A percentile compares a stretch with the other conserved stretches of the same genome.
These are phyloP conservation scores for Epithemia pelagica DNA, from an alignment of 108 stramenopile genomes.

Conservation along the genomic window DNA sequence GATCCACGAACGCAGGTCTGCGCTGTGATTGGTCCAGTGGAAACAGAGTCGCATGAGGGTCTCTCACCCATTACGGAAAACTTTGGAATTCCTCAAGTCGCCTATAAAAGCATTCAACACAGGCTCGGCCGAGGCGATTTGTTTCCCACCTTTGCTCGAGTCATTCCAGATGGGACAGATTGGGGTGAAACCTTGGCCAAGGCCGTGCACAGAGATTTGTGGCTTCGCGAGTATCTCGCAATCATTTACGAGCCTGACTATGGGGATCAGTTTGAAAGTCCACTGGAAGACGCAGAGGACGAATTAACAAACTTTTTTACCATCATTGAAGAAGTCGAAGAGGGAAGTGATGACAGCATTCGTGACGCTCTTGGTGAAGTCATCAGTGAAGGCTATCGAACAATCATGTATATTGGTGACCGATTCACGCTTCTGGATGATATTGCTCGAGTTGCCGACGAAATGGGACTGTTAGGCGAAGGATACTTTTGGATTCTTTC, in stretches of 20 bases:
- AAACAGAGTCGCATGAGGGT: conserved; percentile 10
- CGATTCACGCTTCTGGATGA: conserved; percentile 1
- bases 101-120: conserved; percentile 13
- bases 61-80: conserved; percentile 8
- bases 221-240: conserved; percentile 4
- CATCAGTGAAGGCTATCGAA: conserved; percentile 7
- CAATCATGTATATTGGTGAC: conserved; percentile 5
- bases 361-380: conserved; percentile 2
- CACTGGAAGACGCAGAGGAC: conserved; percentile 16
- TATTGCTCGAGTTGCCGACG: conserved; percentile 14
- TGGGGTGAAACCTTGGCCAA: conserved; percentile 1
- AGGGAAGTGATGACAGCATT: neutral
- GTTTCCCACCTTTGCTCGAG: conserved; percentile 14
- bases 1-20: conserved; percentile 2
- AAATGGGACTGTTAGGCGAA: conserved; percentile 10
- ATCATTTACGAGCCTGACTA: conserved; percentile 16
- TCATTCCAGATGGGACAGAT: conserved; percentile 7
- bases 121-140: conserved; percentile 2
- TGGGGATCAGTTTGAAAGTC: conserved; percentile 15
- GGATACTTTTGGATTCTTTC: conserved; percentile 20
- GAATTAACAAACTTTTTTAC: neutral
- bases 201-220: conserved; percentile 3
- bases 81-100: conserved; percentile 15
- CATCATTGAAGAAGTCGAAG: conserved; percentile 3
- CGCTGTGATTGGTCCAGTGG: conserved; percentile 18